Percentiles rank a stretch among this genome's conserved stretches.
Evolutionary conservation across 345 rosid species (phyloP).

Genomic region (Hirschfeldia incana): DNA sequence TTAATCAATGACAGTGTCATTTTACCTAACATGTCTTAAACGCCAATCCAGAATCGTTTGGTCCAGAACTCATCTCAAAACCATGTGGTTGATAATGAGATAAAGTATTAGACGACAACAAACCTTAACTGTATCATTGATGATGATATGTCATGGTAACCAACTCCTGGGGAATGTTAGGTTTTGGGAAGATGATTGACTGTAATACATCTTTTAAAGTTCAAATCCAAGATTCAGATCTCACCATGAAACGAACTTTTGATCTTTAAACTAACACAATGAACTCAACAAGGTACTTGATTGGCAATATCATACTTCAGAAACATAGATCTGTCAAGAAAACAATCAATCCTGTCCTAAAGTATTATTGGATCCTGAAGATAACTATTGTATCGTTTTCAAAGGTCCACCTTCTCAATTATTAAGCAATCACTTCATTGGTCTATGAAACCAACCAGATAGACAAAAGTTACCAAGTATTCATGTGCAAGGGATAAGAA

Average conservation of each 20-base stretch:
- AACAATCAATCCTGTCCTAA: constrained; percentile 6
- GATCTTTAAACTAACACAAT: neutral
- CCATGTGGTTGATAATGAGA: constrained; percentile 35
- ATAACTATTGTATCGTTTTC: constrained; percentile 31
- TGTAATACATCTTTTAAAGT: neutral
- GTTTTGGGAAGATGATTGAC: constrained; percentile 5
- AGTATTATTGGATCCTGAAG: constrained; percentile 5
- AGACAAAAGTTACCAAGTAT: neutral
- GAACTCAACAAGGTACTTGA: neutral
- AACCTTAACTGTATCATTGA: constrained; percentile 31
- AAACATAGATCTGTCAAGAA: neutral
- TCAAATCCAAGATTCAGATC: constrained; percentile 2
- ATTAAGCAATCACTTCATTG: constrained; percentile 13
- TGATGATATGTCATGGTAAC: constrained; percentile 29
- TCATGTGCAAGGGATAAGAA: constrained; percentile 10
- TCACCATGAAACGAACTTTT: constrained; percentile 15
- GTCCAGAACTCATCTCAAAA: constrained; percentile 32
- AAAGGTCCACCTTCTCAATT: constrained; percentile 26
- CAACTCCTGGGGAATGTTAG: constrained; percentile 15
- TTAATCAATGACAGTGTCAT: constrained; percentile 28
- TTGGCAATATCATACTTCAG: neutral
- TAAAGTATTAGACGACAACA: constrained; percentile 31
- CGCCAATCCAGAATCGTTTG: constrained; percentile 24
- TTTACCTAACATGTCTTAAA: constrained; percentile 36
- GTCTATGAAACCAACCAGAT: neutral